Evolutionary conservation across 2,329 filamentous ascomycete species (phyloP), one percentile per base, ranked within the genome.

Genomic region (Aspergillus ibericus): DNA sequence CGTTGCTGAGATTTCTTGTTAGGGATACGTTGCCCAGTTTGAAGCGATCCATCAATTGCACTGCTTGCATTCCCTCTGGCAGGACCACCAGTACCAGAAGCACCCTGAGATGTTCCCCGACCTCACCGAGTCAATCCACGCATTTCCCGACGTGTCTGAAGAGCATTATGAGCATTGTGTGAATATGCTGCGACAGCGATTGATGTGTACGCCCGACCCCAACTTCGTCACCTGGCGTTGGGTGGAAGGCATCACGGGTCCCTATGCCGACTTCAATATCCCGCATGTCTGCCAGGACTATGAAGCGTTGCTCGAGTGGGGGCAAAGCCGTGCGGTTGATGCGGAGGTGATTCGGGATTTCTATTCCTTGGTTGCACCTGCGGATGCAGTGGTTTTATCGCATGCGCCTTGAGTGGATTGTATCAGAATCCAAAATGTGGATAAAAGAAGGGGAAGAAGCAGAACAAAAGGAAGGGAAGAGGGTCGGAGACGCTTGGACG

Each of bases 221-320:
- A 38, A 38, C 35, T 38, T 38, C 7, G 35, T 38, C 2, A 15
- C 15, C 35, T 38, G 35, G 35, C 15, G n/a, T 10, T 38, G 35
- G 35, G 35, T 38, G 15, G 35, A 38, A 16, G 35, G 35, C 5
- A 15, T 38, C 12, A 16, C 13, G 10, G 35, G 35, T 6, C 35
- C 35, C 5, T 38, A 16, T 15, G 35, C 35, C 15, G n/a, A 38
- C 35, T 38, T 38, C n/a, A 38, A 38, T 16, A 38, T 15, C 3
- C 35, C 35, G 18, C 44, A 48, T 48, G 44, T 48, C 15, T 48
- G 44, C 25, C 44, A 29, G 44, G 44, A 48, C 25, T 48, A 48
- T 48, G 44, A 48, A n/a, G 44, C 44, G 44, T 48, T 48, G 44
- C 27, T 48, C 16, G 44, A 55, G 49, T 51, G 35, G 35, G 35